Evolutionary conservation across 2,329 filamentous ascomycete genomes (phyloP).

Genomic region (Alternaria tenuissima): DNA sequence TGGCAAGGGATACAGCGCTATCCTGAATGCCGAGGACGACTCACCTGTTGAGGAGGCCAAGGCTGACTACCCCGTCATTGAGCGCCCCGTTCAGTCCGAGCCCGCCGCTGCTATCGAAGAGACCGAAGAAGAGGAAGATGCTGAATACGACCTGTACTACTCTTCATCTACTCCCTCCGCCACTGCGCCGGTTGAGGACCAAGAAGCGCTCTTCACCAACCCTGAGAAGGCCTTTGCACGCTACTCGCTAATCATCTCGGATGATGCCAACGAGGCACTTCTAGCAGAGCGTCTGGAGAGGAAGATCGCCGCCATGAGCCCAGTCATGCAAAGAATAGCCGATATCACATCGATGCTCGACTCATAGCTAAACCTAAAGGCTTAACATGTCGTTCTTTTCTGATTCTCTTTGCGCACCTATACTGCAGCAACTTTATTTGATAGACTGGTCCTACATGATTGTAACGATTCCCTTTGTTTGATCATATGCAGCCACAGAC

Average conservation of each 20-base stretch:
- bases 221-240: constrained; percentile 70
- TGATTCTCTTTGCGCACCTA: constrained; percentile 5
- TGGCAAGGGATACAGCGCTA: constrained; percentile 66
- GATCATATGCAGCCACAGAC: constrained; percentile 6
- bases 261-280: constrained; percentile 53
- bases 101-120: constrained; percentile 32
- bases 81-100: constrained; percentile 48
- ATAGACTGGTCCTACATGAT: constrained; percentile 39
- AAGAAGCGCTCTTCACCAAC: constrained; percentile 56
- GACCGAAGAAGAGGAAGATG: constrained; percentile 64
- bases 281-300: constrained; percentile 46
- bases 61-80: constrained; percentile 59
- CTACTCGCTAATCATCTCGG: constrained; percentile 70
- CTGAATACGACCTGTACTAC: constrained; percentile 68
- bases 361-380: constrained; percentile 25
- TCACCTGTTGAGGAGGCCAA: constrained; percentile 57
- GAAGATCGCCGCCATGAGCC: constrained; percentile 46
- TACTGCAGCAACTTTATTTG: constrained; percentile 18
- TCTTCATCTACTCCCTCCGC: constrained; percentile 54
- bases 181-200: constrained; percentile 35
- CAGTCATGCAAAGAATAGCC: constrained; percentile 44
- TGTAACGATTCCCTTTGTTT: constrained; percentile 44
- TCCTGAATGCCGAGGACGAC: constrained; percentile 47
- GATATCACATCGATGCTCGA: constrained; percentile 49
- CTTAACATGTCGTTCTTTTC: constrained; percentile 1